Evolutionary conservation across 306 rosid genomes (phyloP), one percentile per base, ranked within the genome.

Genomic region (Elaeagnus macrophylla): DNA sequence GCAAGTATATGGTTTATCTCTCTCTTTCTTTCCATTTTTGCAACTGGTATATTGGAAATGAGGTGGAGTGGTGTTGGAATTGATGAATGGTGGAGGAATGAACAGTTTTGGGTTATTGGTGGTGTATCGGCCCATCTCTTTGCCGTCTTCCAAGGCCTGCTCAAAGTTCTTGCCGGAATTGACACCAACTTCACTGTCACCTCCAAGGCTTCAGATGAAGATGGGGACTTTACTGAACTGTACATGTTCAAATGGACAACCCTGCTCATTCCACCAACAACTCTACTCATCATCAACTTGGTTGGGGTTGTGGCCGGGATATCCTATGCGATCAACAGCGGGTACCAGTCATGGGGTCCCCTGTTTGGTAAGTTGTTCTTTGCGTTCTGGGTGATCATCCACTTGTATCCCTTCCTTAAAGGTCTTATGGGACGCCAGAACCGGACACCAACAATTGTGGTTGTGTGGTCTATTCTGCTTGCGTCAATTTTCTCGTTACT

Each of bases 341-440:
- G 97, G 18, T 91, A 91, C 83, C 97, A 91, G 64, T 86, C 96
- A 17, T 91, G 97, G 97, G 97, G 97, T 49, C 96, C 96, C 1
- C 79, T 91, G 37, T 91, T 91, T 32, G 97, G 97, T 50, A 91
- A 91, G 79, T 95, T 91, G 20, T 91, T 91, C 77, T 91, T 91
- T 47, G 97, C 97, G 64, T 91, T 91, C 38, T 91, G 97, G 97
- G 97, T 91, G 76, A 91, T 91, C 35, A 51, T 91, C 48, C 97
- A 91, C 78, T 77, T 91, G 8, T 91, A 91, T 39, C 97, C 97
- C 12, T 91, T 91, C 87, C 91, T 91, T 73, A 91, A 91, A 64
- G 97, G 97, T 87, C 83, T 91, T 47, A 86, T 91, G 97, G 97
- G 97, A 40, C 84, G 97, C 55, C 97, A 91, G 75, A 91, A 91